Percentiles rank a stretch among this genome's conserved stretches.
Conservation (phyloP, 148 eudicot species). For the Tetragonia tetragonoides region DNA sequence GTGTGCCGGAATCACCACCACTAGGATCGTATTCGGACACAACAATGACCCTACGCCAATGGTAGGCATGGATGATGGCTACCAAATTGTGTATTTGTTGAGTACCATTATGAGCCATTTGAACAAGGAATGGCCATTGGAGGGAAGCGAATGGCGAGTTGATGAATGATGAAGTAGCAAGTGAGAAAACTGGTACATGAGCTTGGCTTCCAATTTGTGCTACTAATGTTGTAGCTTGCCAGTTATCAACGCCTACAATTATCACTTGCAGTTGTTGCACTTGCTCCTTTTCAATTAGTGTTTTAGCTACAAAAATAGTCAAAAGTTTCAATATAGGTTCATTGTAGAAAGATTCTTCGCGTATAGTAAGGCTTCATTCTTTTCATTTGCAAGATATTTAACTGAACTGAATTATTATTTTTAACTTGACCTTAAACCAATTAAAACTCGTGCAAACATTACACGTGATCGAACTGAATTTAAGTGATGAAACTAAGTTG, state of each 20-base stretch:
- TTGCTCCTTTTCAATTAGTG: constrained; percentile 12
- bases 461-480: no score
- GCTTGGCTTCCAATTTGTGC: constrained; percentile 17
- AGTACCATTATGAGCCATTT: constrained; percentile 16
- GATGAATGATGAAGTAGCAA: constrained; percentile 8
- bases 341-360: no score
- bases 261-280: background rate
- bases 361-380: no score
- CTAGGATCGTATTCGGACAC: constrained; percentile 16
- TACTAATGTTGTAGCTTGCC: constrained; percentile 27
- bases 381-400: no score
- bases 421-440: no score
- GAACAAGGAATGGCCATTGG: constrained; percentile 29
- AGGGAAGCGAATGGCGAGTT: background rate
- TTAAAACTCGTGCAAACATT: no score
- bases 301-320: constrained; percentile 17
- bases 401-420: no score
- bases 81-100: constrained; percentile 10
- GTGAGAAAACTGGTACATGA: constrained; percentile 29
- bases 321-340: background rate
- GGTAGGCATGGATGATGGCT: constrained; percentile 10
- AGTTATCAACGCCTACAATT: constrained; percentile 22
- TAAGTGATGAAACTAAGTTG: no score
- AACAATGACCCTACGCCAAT: constrained; percentile 26
- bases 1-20: background rate